Evolutionary conservation across 1,284 basidiomycete species (phyloP).

Genomic region (Austroboletus novae-zelandiae): DNA sequence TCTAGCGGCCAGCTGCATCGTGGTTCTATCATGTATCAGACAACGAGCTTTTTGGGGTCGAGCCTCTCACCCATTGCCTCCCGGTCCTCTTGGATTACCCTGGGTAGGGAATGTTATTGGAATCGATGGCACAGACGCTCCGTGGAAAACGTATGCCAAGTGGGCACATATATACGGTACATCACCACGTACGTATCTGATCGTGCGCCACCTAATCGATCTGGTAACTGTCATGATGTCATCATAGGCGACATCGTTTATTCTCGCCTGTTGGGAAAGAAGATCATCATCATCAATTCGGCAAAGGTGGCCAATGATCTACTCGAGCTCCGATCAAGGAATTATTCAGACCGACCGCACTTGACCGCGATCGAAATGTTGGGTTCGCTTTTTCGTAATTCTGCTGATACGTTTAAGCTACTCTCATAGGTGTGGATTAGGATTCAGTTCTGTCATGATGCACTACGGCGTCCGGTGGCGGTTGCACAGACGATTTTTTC

Average conservation of each 20-base stretch:
- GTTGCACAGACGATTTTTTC: background rate
- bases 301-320: background rate
- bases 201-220: too few relatives aligned
- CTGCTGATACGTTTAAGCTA: background rate
- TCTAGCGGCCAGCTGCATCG: too few relatives aligned
- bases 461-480: background rate
- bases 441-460: background rate
- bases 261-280: background rate
- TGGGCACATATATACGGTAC: constrained; percentile 13
- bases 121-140: background rate
- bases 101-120: constrained; percentile 7
- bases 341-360: background rate
- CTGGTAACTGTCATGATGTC: too few relatives aligned
- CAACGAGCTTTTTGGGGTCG: too few relatives aligned
- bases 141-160: constrained; percentile 10
- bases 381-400: background rate
- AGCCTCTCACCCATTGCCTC: background rate
- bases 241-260: background rate
- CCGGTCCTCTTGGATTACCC: constrained; percentile 8
- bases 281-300: background rate
- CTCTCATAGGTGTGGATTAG: background rate
- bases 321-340: background rate
- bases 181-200: background rate
- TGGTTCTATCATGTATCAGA: too few relatives aligned
- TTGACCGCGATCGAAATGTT: background rate